Percentiles rank a stretch among this genome's conserved stretches.
phyloP scores from a whole-genome alignment of 148 eudicot genomes.

The Fagopyrum tataricum region DNA sequence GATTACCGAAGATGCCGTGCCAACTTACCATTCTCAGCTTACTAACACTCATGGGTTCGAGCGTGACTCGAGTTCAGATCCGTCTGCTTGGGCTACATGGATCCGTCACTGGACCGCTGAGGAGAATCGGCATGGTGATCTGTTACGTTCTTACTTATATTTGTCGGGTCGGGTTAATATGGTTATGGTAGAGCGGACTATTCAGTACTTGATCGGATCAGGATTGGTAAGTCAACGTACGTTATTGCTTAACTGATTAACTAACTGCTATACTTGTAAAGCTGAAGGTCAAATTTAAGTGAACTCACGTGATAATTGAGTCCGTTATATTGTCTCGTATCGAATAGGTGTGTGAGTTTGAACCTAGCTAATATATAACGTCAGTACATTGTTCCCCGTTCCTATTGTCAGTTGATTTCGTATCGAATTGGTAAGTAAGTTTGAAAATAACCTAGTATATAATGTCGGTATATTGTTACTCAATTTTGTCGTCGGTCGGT shows the following conservation, averaged over 20 bases:
- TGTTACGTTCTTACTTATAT: conserved; percentile 27
- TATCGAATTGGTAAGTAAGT: too few species aligned
- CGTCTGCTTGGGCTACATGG: conserved; percentile 32
- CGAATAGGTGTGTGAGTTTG: too few species aligned
- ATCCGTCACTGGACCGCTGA: conserved; percentile 34
- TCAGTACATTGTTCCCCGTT: too few species aligned
- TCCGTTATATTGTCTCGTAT: too few species aligned
- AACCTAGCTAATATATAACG: too few species aligned
- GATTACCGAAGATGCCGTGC: conserved; percentile 37
- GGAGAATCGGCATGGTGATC: conserved; percentile 34
- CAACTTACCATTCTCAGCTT: conserved; percentile 32
- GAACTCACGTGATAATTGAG: too few species aligned
- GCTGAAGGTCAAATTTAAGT: too few species aligned
- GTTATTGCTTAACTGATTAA: not conserved
- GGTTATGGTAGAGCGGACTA: conserved; percentile 25
- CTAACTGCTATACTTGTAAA: too few species aligned
- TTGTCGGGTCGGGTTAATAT: conserved; percentile 41
- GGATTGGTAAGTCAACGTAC: conserved; percentile 22
- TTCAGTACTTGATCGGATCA: conserved; percentile 30
- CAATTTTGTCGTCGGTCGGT: too few species aligned
- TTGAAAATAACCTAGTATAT: too few species aligned
- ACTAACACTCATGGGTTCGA: conserved; percentile 29
- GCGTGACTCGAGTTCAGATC: conserved; percentile 23
- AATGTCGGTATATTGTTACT: too few species aligned
- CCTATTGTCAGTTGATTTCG: too few species aligned